phyloP scores from a whole-genome alignment of 306 rosid species.

The Erythrophleum fordii region DNA sequence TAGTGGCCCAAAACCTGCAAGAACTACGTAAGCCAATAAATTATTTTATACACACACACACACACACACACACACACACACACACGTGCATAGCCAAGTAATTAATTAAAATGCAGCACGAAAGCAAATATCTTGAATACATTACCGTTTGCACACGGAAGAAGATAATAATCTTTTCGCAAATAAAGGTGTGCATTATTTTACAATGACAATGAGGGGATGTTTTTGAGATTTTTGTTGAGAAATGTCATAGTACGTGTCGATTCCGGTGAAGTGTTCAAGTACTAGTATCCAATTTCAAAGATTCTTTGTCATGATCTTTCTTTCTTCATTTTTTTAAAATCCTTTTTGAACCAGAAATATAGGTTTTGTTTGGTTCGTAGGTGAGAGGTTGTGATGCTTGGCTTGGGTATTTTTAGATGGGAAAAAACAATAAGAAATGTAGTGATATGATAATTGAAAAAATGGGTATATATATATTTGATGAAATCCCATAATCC shows the following conservation, averaged over 20 bases:
- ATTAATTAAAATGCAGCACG: constrained; percentile 27
- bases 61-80: no score
- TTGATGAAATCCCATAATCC: constrained; percentile 9
- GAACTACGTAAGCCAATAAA: constrained; percentile 55
- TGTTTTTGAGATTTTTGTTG: constrained; percentile 42
- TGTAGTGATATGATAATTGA: constrained; percentile 33
- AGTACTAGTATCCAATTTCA: constrained; percentile 31
- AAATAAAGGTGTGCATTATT: background rate
- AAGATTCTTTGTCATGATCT: constrained; percentile 32
- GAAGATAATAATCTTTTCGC: constrained; percentile 33
- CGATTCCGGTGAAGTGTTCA: constrained; percentile 29
- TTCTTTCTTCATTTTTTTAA: constrained; percentile 1
- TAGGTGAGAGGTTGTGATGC: constrained; percentile 7
- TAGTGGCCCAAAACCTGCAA: constrained; percentile 51
- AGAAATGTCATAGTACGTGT: constrained; percentile 37
- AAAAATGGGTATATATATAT: background rate
- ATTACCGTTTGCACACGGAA: constrained; percentile 35
- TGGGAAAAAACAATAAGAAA: constrained; percentile 30
- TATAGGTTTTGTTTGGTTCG: constrained; percentile 3
- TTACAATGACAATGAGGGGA: constrained; percentile 2
- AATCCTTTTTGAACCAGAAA: background rate
- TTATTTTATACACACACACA: background rate
- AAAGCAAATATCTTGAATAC: constrained; percentile 31
- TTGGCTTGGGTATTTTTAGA: constrained; percentile 35
- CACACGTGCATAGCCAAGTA: constrained; percentile 34